Evolutionary conservation across 2,329 filamentous ascomycete species (phyloP), one percentile per base, ranked within the genome.

Genomic region (Colletotrichum musicola): DNA sequence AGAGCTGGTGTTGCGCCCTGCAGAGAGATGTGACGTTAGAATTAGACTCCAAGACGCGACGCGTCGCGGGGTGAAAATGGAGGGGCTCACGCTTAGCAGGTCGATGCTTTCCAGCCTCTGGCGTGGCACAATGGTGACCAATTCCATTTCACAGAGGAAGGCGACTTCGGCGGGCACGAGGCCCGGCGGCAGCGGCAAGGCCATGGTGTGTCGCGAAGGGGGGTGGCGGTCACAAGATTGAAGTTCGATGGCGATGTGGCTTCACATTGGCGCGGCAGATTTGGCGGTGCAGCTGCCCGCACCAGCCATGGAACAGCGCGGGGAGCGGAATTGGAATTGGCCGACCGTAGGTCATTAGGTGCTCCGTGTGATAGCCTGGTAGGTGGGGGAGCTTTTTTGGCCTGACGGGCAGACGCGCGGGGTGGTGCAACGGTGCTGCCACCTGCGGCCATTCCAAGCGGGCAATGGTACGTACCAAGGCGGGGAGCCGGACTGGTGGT

Each of bases 71-170:
- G 42, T 42, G 58, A 25, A 35, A 50, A 59, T 27, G 44, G 35
- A 65, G 56, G 60, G 27, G 44, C 92, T 84, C 85, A 98, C 96
- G 72, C 92, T 90, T 63, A 99, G 88, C 71, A 99, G 87, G 74
- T 93, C 87, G 71, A 99, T 92, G 73, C 89, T 89, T 73, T 98
- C 94, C 61, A 99, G 90, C 72, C 93, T 89, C 79, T 98, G 95
- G 62, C 96, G 93, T 42, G 96, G 96, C 57, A 98, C 90, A 22
- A 99, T 88, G 0, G 95, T 98, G 64, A 99, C 92, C 75, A 94
- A 89, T 83, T 98, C 95, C 94, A 98, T 98, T 83, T 99, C 96
- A 80, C 95, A 97, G 30, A 98, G 84, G 77, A 98, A 99, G 58
- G 94, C 93, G 53, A 97, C 92, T 82, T 99, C 96, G 72, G 93